Evolutionary conservation across 192 early-diverging fungal genomes (phyloP), one percentile per base, ranked within the genome.

Genomic region (Coemansia sp.): DNA sequence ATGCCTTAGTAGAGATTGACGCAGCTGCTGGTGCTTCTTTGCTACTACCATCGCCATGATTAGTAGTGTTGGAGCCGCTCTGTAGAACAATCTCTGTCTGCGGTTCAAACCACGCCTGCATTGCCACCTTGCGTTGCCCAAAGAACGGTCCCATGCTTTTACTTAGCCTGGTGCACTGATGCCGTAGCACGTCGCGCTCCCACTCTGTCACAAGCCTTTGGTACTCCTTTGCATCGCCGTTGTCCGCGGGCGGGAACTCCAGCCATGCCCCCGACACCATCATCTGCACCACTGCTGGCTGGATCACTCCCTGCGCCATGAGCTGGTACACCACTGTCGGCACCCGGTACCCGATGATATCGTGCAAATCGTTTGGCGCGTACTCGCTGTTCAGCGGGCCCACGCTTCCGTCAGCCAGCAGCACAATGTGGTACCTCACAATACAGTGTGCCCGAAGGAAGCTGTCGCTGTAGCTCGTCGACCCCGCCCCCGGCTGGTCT

Each of bases 161-260:
- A 21, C 88, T 86, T 39, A 88, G 73, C 67, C 88, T 59, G 4
- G 84, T 78, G 42, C 90, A 76, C 11, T 88, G 86, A 61, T 84
- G 86, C 21, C 85, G 84, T 53, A 87, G 85, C 55, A 92, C 78
- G 25, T 11, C 9, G 60, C 85, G 73, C 66, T 90, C 73, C 60
- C 91, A 73, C 36, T 87, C 85, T 3, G 81, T 81, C 48, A 92
- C 76, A 39, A 93, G 86, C 12, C 77, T 78, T 65, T 74, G 87
- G 77, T 93, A 93, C 78, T 94, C 91, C 41, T 60, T 63, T 1
- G 90, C 88, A 78, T 94, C 92, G n/a, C 92, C 92, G 70, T 92
- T 93, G 78, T 91, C 90, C 4, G 91, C 66, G 8, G 92, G 92
- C 45, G 91, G 74, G 25, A 83, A 89, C 73, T 93, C 92, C 17